Conservation (phyloP, 768 basidiomycete species). For the Suillus subalutaceus region DNA sequence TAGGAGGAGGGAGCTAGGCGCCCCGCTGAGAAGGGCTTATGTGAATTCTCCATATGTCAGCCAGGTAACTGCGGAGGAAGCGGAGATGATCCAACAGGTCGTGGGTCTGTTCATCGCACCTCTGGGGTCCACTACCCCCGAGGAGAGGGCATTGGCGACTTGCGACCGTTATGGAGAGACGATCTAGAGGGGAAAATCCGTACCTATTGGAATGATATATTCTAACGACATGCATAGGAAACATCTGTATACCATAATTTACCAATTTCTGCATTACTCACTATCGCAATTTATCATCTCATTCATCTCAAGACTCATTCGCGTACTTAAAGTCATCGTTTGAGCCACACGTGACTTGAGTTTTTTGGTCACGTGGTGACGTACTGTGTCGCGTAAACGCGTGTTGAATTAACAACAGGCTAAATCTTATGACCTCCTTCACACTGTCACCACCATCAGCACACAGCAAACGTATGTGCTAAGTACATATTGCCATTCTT, state of each 20-base stretch:
- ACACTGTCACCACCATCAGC: conserved; percentile 6
- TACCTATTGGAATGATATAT: conserved; percentile 1
- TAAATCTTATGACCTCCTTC: conserved; percentile 16
- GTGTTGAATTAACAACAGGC: conserved; percentile 7
- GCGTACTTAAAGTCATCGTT: background rate
- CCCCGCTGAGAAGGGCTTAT: conserved; percentile 56
- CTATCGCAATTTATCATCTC: background rate
- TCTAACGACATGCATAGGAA: background rate
- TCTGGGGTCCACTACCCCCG: conserved; percentile 45
- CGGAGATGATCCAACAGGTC: background rate
- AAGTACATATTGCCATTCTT: conserved; percentile 9
- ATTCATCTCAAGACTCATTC: background rate
- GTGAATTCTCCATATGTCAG: conserved; percentile 37
- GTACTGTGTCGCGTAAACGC: conserved; percentile 23
- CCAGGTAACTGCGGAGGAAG: conserved; percentile 28
- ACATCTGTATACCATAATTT: conserved; percentile 5
- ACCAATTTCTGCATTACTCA: background rate
- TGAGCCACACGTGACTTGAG: conserved; percentile 20
- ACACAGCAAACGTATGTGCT: conserved; percentile 20
- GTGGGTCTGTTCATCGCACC: conserved; percentile 31
- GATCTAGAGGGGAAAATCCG: background rate
- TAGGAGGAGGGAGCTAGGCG: conserved; percentile 40
- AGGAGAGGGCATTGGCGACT: conserved; percentile 43
- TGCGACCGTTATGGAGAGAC: conserved; percentile 12
- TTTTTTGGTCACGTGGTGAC: conserved; percentile 26